A percentile compares a stretch with the other conserved stretches of the same genome.
phyloP scores from a whole-genome alignment of 2,329 filamentous ascomycete genomes.

The Phialophora chinensis region DNA sequence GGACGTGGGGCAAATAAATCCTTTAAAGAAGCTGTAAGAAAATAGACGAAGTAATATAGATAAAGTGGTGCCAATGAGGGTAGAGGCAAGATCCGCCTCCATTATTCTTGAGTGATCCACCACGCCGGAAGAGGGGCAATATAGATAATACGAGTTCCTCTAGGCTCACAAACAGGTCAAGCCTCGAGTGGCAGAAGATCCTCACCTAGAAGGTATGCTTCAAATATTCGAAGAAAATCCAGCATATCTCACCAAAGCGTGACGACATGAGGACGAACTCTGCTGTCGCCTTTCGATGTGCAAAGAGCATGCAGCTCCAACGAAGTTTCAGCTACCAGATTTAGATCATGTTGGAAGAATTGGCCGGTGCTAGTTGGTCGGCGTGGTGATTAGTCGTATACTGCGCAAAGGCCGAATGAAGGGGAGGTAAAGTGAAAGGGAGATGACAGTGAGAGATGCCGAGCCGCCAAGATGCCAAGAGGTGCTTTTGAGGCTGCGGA shows the following conservation, averaged over 20 bases:
- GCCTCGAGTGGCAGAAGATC: neutral
- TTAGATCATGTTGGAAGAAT: neutral
- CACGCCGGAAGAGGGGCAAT: neutral
- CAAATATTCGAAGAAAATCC: neutral
- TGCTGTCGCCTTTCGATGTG: neutral
- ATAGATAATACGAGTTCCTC: neutral
- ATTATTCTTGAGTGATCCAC: neutral
- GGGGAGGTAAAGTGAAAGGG: neutral
- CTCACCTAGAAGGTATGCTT: neutral
- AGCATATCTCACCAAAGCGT: neutral
- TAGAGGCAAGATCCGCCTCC: neutral
- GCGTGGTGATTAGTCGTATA: too few species aligned
- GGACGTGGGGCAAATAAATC: neutral
- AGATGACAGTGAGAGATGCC: neutral
- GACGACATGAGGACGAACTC: neutral
- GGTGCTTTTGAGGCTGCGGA: neutral
- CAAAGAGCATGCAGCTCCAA: neutral
- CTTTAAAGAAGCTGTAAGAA: neutral
- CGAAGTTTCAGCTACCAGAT: neutral
- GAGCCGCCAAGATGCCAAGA: neutral
- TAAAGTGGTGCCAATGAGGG: neutral
- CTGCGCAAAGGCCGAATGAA: neutral
- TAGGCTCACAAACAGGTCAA: neutral
- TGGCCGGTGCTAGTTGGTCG: neutral
- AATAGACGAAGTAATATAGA: neutral